These are phyloP conservation scores for Nematocida sp. DNA, from an alignment of 371 early-diverging fungal species.

Conservation along the genomic window DNA sequence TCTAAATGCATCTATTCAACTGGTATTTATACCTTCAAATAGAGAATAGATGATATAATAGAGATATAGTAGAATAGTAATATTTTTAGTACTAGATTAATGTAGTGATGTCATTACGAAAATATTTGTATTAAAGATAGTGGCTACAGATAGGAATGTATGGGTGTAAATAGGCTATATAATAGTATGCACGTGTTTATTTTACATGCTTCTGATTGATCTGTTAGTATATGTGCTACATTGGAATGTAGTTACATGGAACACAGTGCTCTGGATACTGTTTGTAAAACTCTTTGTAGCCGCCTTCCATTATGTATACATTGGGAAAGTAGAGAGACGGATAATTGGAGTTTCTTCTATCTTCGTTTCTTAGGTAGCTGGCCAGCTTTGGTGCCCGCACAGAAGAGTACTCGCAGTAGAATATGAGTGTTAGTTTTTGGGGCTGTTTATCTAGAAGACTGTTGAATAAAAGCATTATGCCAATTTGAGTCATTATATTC, in stretches of 20 bases:
- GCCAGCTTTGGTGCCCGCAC: slow-evolving; percentile 78
- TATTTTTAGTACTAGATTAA: too few species aligned
- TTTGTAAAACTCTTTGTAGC: slow-evolving; percentile 72
- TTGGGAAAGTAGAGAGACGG: slow-evolving; percentile 74
- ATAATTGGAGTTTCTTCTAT: slow-evolving; percentile 71
- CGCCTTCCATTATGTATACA: slow-evolving; percentile 78
- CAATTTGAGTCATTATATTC: slow-evolving; percentile 67
- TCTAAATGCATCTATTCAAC: too few species aligned
- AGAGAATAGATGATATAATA: too few species aligned
- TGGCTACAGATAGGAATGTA: too few species aligned
- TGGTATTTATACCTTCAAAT: too few species aligned
- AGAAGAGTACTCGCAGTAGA: slow-evolving; percentile 80
- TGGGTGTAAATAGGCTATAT: too few species aligned
- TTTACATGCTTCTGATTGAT: too few species aligned
- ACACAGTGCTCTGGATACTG: slow-evolving; percentile 60
- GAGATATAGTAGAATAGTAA: too few species aligned
- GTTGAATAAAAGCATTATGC: slow-evolving; percentile 59
- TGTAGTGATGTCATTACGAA: too few species aligned
- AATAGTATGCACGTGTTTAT: too few species aligned
- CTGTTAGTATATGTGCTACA: too few species aligned
- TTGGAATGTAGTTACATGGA: slow-evolving; percentile 57
- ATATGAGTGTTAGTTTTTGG: slow-evolving; percentile 67
- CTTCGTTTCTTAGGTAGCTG: slow-evolving; percentile 69
- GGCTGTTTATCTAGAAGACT: slow-evolving; percentile 41
- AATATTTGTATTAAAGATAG: too few species aligned